Evolutionary conservation across 768 basidiomycete species (phyloP), one percentile per base, ranked within the genome.

Genomic region (Rhodosporidiobolus sp.): DNA sequence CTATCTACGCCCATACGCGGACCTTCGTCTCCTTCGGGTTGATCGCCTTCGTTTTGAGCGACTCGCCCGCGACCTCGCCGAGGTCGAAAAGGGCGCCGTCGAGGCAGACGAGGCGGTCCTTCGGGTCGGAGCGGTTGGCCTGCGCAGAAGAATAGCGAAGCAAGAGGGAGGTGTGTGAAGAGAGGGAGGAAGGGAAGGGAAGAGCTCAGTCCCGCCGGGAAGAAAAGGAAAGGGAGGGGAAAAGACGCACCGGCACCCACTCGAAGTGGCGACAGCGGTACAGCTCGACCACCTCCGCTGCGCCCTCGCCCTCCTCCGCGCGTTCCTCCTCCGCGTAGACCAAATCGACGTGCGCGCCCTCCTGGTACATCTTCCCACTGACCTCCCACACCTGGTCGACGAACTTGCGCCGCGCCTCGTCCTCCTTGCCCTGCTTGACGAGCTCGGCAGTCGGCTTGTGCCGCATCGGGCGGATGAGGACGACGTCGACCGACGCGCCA

Each of bases 201-300:
- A 32, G 43, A 45, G 24, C 35, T 46, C 46, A 19, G 46, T 46
- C 46, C 46, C 46, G 46, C 19, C 48, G 12, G 43, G 26, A 28
- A 10, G 26, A 34, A 10, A 14, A 45, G 35, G 35, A n/a, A 58
- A 45, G 50, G 43, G 50, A 53, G 35, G 43, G 34, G 22, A 35
- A 24, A 53, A 28, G 11, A 50, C 43, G 78, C 78, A 92, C 91
- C 28, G 93, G 94, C 53, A 83, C 83, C 94, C 94, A 96, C 75
- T 90, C 88, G 88, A 92, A 94, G 12, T 88, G 88, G 24, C 85
- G 86, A 75, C 88, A 89, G 34, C 92, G 85, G 62, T 88, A 84
- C 76, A 90, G 90, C 80, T 96, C 94, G 0, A 92, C 87, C 8
- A 91, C 86, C 16, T 63, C 66, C 1, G 82, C 73, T 84, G 80